Conservation (phyloP, 768 basidiomycete genomes). For the Hypholoma sublateritium region DNA sequence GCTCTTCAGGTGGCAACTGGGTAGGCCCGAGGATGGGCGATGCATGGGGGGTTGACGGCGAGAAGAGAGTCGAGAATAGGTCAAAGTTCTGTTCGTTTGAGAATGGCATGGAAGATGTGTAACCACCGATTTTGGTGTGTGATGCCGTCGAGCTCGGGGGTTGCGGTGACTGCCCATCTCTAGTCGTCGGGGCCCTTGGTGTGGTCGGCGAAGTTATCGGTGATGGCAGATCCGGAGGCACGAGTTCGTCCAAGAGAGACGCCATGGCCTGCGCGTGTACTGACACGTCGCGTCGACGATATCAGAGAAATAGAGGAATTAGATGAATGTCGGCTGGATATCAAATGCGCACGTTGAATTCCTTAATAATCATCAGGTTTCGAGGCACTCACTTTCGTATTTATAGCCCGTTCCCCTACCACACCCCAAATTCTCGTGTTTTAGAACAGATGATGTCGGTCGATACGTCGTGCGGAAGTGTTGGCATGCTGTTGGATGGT, state of each 20-base stretch:
- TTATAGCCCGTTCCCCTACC: neutral
- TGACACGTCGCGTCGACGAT: too few species aligned
- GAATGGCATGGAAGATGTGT: neutral
- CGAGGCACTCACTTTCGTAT: neutral
- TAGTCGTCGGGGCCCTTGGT: neutral
- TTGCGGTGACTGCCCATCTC: neutral
- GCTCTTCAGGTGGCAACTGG: neutral
- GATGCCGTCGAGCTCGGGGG: neutral
- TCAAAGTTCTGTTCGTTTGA: conserved; percentile 5
- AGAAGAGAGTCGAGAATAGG: conserved; percentile 34
- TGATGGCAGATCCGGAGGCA: too few species aligned
- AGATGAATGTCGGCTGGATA: neutral
- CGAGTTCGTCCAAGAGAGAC: too few species aligned
- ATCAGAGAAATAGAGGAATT: too few species aligned
- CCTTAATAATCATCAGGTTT: neutral
- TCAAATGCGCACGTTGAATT: neutral
- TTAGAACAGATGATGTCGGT: neutral
- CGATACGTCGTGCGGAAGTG: too few species aligned
- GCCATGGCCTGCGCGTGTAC: too few species aligned
- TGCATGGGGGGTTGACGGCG: conserved; percentile 37
- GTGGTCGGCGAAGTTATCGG: too few species aligned
- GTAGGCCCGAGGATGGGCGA: conserved; percentile 25
- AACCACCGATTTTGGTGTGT: neutral
- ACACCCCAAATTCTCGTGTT: neutral
- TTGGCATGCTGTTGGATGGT: too few species aligned